Evolutionary conservation across 148 eudicot species (phyloP).

Genomic region (Chenopodium berlandieri): DNA sequence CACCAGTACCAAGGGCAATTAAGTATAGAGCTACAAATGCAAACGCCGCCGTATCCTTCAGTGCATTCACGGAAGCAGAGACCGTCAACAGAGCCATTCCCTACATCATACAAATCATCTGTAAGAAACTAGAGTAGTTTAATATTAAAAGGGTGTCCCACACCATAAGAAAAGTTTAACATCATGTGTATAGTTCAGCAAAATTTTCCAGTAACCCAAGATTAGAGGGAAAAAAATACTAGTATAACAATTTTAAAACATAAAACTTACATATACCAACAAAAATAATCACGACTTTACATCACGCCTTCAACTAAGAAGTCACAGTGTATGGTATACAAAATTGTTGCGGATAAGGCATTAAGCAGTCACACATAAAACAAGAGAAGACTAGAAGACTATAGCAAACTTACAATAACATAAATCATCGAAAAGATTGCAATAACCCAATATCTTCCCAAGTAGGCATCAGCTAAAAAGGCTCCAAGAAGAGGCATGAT

Average conservation of each 20-base stretch:
- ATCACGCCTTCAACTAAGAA: not conserved
- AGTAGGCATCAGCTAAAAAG: conserved; percentile 67
- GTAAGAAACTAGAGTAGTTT: not conserved
- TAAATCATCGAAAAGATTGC: conserved; percentile 60
- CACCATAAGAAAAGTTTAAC: not conserved
- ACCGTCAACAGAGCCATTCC: conserved; percentile 54
- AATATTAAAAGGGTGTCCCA: too few species aligned
- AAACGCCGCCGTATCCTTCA: conserved; percentile 28
- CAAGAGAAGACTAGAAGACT: not conserved
- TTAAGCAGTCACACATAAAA: not conserved
- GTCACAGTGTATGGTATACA: too few species aligned
- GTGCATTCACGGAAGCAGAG: conserved; percentile 40
- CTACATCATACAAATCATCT: conserved; percentile 18
- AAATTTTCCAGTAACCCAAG: not conserved
- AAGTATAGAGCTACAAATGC: conserved; percentile 41
- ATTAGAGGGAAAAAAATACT: not conserved
- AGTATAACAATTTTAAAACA: too few species aligned
- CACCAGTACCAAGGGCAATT: conserved; percentile 60
- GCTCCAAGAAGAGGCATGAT: conserved; percentile 70
- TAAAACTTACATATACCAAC: not conserved
- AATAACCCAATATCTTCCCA: conserved; percentile 74
- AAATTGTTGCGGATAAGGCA: not conserved
- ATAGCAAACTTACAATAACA: conserved; percentile 45
- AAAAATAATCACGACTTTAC: not conserved
- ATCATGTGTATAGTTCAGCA: not conserved